Conservation (phyloP, 306 rosid species). For the Prunus padus region DNA sequence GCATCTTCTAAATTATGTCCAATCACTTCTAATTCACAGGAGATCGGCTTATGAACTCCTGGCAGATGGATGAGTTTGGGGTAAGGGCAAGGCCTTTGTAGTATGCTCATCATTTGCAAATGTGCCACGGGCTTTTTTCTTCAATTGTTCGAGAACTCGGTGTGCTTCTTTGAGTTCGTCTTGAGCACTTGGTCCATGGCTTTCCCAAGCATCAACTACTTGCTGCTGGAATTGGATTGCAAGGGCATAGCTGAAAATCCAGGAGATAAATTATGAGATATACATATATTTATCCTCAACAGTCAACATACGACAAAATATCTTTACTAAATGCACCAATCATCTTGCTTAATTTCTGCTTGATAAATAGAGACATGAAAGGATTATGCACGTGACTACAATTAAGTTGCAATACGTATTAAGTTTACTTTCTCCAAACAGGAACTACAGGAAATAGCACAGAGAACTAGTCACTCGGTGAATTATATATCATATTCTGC, state of each 20-base stretch:
- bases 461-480: no score
- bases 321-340: not conserved
- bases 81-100: conserved; percentile 61
- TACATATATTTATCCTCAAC: not conserved
- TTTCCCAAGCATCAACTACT: conserved; percentile 90
- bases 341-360: not conserved
- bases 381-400: not conserved
- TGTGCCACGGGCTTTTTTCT: conserved; percentile 53
- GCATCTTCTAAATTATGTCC: not conserved
- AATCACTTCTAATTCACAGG: conserved; percentile 19
- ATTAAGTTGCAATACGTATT: not conserved
- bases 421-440: not conserved
- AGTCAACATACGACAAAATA: not conserved
- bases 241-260: conserved; percentile 65
- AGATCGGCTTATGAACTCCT: conserved; percentile 30
- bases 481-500: not conserved
- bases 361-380: not conserved
- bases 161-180: conserved; percentile 75
- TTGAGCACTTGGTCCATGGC: conserved; percentile 75
- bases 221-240: conserved; percentile 84
- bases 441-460: not conserved
- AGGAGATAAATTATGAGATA: conserved; percentile 13
- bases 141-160: conserved; percentile 57
- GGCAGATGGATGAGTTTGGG: conserved; percentile 39
- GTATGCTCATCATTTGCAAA: conserved; percentile 40